Evolutionary conservation across 164 flowering plant species (phyloP).

Genomic region (Aristolochia contorta): DNA sequence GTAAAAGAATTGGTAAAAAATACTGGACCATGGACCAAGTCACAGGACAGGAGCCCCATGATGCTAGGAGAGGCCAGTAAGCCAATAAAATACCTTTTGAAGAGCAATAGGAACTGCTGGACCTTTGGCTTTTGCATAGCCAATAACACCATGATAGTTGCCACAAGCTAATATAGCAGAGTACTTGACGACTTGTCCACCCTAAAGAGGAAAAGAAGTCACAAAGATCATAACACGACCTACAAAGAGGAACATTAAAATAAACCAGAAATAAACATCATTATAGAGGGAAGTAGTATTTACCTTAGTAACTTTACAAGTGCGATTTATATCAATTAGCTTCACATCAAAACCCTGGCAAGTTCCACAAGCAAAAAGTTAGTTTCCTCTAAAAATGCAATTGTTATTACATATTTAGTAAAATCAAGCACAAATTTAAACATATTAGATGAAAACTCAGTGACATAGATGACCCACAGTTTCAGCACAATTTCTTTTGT

Average conservation of each 20-base stretch:
- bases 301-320: conserved; percentile 95
- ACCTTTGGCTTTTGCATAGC: conserved; percentile 90
- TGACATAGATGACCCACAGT: no score
- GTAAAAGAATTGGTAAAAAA: no score
- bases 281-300: background rate
- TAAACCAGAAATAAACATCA: background rate
- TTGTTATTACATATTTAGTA: no score
- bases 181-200: conserved; percentile 69
- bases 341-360: conserved; percentile 93
- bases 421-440: no score
- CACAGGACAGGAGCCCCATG: no score
- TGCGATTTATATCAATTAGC: conserved; percentile 65
- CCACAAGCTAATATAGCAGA: conserved; percentile 84
- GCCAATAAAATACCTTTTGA: conserved; percentile 56
- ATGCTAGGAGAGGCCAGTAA: no score
- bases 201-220: conserved; percentile 32
- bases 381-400: no score
- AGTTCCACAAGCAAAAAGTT: conserved; percentile 3
- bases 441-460: no score
- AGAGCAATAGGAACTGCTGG: conserved; percentile 71
- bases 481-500: no score
- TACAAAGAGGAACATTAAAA: conserved; percentile 3
- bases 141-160: conserved; percentile 80
- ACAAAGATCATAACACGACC: background rate
- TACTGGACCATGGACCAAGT: no score